A percentile compares a stretch with the other conserved stretches of the same genome.
Evolutionary conservation across 352 stramenopile species (phyloP).

Genomic region (Aphanomyces cochlioides): DNA sequence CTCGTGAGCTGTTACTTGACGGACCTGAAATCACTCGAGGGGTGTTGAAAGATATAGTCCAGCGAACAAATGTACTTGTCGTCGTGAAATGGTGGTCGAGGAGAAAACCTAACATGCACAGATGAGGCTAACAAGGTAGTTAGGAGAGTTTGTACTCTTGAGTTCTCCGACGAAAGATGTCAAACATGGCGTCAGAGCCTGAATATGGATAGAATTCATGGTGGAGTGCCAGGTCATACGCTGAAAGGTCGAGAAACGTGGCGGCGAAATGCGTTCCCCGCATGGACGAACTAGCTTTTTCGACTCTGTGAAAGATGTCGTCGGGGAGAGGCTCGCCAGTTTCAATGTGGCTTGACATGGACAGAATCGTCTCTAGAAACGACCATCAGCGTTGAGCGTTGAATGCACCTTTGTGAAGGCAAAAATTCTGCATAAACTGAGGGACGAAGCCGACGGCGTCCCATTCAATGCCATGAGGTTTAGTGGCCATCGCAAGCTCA

Average conservation of each 20-base stretch:
- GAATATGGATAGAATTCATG: background rate
- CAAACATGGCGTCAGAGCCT: background rate
- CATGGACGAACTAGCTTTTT: conserved; percentile 92
- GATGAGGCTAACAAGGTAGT: no score
- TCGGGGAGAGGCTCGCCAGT: conserved; percentile 88
- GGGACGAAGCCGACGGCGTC: no score
- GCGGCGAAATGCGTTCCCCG: conserved; percentile 36
- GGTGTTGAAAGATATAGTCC: conserved; percentile 97
- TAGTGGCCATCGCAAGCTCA: background rate
- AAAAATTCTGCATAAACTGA: no score
- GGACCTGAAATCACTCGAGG: conserved; percentile 94
- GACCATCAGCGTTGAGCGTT: no score
- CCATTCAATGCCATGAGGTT: background rate
- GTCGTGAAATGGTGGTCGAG: background rate
- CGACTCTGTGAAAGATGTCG: conserved; percentile 95
- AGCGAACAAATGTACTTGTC: conserved; percentile 53
- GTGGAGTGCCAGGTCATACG: background rate
- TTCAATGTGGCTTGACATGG: conserved; percentile 78
- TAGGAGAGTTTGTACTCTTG: no score
- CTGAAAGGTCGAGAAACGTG: background rate
- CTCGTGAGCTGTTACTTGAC: background rate
- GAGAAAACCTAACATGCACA: no score
- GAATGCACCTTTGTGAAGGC: background rate
- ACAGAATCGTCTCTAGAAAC: conserved; percentile 8
- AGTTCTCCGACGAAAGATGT: background rate